Conservation (phyloP, 306 rosid genomes). For the Corylus americana region DNA sequence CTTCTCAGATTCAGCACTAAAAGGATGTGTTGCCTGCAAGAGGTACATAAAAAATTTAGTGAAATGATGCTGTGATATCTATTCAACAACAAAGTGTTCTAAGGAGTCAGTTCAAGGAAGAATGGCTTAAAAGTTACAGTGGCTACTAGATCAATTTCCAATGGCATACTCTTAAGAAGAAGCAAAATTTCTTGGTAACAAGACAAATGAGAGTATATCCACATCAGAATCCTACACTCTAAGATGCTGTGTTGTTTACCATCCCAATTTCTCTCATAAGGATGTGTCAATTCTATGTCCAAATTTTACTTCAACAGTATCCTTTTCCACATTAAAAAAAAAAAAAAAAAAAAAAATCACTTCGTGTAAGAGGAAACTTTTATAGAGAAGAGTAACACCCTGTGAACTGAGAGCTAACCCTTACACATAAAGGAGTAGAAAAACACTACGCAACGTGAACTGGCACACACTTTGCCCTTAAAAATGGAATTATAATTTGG, state of each 20-base stretch:
- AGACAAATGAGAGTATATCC: not conserved
- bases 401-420: not conserved
- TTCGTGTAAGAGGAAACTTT: not conserved
- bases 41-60: slow-evolving; percentile 2
- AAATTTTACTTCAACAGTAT: not conserved
- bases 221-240: not conserved
- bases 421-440: not conserved
- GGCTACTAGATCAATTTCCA: not conserved
- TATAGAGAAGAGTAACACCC: not conserved
- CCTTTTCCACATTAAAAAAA: not conserved
- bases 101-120: slow-evolving; percentile 12
- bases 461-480: not conserved
- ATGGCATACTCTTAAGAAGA: not conserved
- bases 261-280: slow-evolving; percentile 3
- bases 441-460: not conserved
- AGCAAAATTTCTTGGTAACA: not conserved
- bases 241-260: not conserved
- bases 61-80: not conserved
- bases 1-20: slow-evolving; percentile 70
- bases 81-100: not conserved
- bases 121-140: not conserved
- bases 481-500: not conserved
- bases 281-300: not conserved
- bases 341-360: not conserved
- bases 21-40: slow-evolving; percentile 79